Evolutionary conservation across 805 yeast species (phyloP).

Genomic region (Candida pseudoglaebosa): DNA sequence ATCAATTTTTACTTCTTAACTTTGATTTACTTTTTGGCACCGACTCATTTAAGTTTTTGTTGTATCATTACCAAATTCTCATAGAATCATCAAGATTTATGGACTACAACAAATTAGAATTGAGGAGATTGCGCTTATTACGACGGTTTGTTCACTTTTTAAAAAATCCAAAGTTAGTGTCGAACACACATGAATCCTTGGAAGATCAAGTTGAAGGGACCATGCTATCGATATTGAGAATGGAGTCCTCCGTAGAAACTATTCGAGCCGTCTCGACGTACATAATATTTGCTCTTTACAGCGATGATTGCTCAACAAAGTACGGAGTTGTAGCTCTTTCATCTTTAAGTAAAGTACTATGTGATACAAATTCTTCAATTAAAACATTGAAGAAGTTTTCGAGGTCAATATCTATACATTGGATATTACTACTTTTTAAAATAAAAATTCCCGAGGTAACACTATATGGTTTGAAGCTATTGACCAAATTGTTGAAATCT

Average conservation of each 20-base stretch:
- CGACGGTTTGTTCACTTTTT: slow-evolving; percentile 48
- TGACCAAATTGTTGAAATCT: slow-evolving; percentile 46
- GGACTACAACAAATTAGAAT: slow-evolving; percentile 47
- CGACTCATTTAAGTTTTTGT: slow-evolving; percentile 48
- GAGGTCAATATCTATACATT: slow-evolving; percentile 58
- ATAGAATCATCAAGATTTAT: slow-evolving; percentile 49
- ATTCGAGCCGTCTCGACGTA: slow-evolving; percentile 46
- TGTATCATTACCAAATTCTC: slow-evolving; percentile 57
- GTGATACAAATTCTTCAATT: slow-evolving; percentile 36
- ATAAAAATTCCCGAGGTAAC: slow-evolving; percentile 32
- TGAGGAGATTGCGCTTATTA: slow-evolving; percentile 49
- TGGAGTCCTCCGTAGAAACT: slow-evolving; percentile 51
- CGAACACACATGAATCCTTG: slow-evolving; percentile 6
- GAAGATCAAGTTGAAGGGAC: slow-evolving; percentile 18
- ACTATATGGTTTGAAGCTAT: slow-evolving; percentile 38
- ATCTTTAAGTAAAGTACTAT: slow-evolving; percentile 33
- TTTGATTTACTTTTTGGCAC: slow-evolving; percentile 64
- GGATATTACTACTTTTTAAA: slow-evolving; percentile 55
- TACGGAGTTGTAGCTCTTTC: slow-evolving; percentile 29
- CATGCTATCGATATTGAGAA: slow-evolving; percentile 18
- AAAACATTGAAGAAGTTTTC: slow-evolving; percentile 41
- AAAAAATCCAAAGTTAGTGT: slow-evolving; percentile 26
- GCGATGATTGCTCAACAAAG: slow-evolving; percentile 32
- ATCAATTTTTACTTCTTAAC: slow-evolving; percentile 46
- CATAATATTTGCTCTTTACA: slow-evolving; percentile 49